Percentiles rank a stretch among this genome's conserved stretches.
Evolutionary conservation across 305 asterid genomes (phyloP).

Genomic region (Fraxinus latifolia): DNA sequence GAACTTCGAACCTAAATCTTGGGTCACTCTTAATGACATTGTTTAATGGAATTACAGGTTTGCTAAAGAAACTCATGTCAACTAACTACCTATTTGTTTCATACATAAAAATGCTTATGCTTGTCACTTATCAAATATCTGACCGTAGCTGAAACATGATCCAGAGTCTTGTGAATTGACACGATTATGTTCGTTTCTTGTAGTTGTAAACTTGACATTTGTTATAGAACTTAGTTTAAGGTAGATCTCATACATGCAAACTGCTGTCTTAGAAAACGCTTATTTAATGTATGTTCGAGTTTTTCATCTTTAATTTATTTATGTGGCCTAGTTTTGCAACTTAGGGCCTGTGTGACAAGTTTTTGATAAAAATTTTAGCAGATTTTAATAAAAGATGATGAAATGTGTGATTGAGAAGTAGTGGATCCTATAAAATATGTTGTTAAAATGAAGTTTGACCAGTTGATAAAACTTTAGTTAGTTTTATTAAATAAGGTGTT

Average conservation of each 20-base stretch:
- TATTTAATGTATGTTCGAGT: background rate
- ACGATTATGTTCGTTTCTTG: background rate
- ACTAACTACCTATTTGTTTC: background rate
- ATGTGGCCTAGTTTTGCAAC: background rate
- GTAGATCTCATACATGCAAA: background rate
- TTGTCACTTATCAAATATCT: background rate
- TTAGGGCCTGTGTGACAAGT: background rate
- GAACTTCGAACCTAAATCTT: background rate
- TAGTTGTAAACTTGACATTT: background rate
- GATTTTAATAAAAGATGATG: background rate
- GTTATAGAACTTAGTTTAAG: background rate
- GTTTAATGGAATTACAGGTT: conserved; percentile 15
- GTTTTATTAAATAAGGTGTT: background rate
- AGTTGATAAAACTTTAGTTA: background rate
- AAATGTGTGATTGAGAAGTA: background rate
- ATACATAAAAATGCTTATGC: background rate
- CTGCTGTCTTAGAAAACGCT: background rate
- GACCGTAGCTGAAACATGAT: background rate
- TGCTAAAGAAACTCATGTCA: background rate
- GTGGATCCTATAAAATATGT: background rate
- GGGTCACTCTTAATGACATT: background rate
- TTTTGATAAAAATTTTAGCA: background rate
- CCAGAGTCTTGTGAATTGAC: background rate
- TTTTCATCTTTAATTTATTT: background rate
- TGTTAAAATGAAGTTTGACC: background rate